phyloP scores from a whole-genome alignment of 73 alveolate species.

The Urostyla sp. region DNA sequence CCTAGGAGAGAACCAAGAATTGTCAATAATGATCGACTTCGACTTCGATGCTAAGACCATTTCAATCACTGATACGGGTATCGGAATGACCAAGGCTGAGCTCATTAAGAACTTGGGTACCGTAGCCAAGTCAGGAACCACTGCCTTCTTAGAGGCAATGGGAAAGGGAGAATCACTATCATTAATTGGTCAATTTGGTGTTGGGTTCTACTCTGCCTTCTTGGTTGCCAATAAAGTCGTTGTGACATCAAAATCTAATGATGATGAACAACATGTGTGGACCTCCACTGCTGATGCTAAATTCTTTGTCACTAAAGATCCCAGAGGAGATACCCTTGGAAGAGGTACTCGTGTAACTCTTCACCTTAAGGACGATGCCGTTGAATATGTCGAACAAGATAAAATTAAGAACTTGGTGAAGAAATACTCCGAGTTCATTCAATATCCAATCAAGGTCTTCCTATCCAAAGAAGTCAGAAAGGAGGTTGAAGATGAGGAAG shows the following conservation, averaged over 20 bases:
- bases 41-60: conserved; percentile 95
- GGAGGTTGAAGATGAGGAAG: conserved; percentile 80
- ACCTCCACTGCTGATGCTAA: conserved; percentile 98
- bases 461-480: conserved; percentile 88
- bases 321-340: conserved; percentile 98
- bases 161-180: conserved; percentile 91
- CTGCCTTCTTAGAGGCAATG: conserved; percentile 98
- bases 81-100: conserved; percentile 99
- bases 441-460: conserved; percentile 98
- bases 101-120: conserved; percentile 98
- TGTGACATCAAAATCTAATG: conserved; percentile 96
- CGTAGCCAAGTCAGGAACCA: conserved; percentile 99
- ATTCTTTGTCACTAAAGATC: conserved; percentile 96
- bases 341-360: conserved; percentile 99
- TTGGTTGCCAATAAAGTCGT: conserved; percentile 98
- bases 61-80: conserved; percentile 97
- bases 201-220: conserved; percentile 99
- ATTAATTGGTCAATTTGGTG: conserved; percentile 99
- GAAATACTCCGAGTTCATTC: conserved; percentile 98
- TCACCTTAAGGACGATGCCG: conserved; percentile 98
- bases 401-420: conserved; percentile 90
- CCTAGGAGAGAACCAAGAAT: conserved; percentile 65
- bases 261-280: conserved; percentile 98
- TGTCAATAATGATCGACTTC: conserved; percentile 95
- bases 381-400: conserved; percentile 97